Evolutionary conservation across 2,329 filamentous ascomycete species (phyloP).

Genomic region (Lithohypha guttulata): DNA sequence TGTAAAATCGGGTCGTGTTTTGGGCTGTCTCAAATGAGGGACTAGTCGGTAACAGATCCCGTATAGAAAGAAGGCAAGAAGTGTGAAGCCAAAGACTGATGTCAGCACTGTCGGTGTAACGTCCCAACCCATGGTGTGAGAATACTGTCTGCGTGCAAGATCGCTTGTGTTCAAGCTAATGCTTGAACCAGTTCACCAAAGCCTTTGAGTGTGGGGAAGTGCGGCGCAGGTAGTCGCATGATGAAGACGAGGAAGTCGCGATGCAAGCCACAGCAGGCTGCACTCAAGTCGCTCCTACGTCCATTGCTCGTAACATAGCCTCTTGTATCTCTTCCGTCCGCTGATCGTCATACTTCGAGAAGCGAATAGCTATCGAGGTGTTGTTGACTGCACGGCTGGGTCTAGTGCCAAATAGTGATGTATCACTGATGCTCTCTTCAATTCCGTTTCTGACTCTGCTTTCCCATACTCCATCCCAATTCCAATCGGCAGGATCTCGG

Average conservation of each 20-base stretch:
- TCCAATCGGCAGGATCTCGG: conserved; percentile 69
- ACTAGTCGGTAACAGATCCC: not conserved
- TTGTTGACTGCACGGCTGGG: conserved; percentile 16
- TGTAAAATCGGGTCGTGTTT: not conserved
- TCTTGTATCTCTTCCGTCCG: conserved; percentile 43
- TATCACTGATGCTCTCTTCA: conserved; percentile 64
- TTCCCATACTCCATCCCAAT: conserved; percentile 97
- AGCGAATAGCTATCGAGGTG: conserved; percentile 37
- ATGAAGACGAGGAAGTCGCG: too few species aligned
- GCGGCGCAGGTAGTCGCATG: too few species aligned
- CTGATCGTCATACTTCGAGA: conserved; percentile 51
- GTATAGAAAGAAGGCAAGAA: not conserved
- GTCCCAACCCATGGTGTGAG: not conserved
- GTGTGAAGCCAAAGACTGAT: not conserved
- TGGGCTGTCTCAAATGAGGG: conserved; percentile 5
- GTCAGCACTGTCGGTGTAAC: conserved; percentile 1
- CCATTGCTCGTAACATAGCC: conserved; percentile 8
- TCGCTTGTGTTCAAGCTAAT: not conserved
- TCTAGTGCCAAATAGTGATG: conserved; percentile 59
- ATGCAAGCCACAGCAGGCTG: too few species aligned
- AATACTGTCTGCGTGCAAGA: not conserved
- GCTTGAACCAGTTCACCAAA: too few species aligned
- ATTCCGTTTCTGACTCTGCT: conserved; percentile 73
- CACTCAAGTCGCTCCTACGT: not conserved
- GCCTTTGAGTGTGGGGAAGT: too few species aligned